phyloP scores from a whole-genome alignment of 176 grass and related monocot species.

The Neostapfia colusana region DNA sequence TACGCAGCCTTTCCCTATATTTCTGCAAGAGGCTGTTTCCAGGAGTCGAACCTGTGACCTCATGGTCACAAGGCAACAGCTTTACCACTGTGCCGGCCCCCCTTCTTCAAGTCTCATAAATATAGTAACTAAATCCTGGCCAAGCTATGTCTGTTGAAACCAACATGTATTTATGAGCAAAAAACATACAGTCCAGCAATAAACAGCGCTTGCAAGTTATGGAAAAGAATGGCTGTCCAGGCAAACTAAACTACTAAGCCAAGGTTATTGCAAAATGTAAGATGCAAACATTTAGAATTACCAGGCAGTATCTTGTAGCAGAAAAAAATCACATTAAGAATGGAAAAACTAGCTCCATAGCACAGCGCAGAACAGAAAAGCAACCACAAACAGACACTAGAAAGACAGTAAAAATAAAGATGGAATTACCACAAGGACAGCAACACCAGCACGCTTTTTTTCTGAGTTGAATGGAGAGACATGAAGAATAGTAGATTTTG shows the following conservation, averaged over 20 bases:
- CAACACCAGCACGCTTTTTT: conserved; percentile 78
- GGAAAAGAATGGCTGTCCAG: conserved; percentile 2
- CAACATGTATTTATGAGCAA: not conserved
- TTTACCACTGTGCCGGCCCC: no score
- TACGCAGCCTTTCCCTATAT: no score
- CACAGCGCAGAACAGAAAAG: not conserved
- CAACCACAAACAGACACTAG: not conserved
- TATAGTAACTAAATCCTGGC: not conserved
- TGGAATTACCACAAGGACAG: conserved; percentile 61
- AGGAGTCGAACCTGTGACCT: no score
- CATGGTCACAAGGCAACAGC: no score
- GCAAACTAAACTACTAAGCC: conserved; percentile 25
- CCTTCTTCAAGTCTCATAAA: not conserved
- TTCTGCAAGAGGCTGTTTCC: no score
- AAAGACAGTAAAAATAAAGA: conserved; percentile 10
- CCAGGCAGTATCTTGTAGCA: no score
- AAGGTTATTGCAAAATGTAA: conserved; percentile 3
- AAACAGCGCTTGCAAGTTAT: conserved; percentile 11
- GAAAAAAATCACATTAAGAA: not conserved
- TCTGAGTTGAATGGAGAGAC: conserved; percentile 91
- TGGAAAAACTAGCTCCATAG: not conserved
- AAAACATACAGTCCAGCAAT: not conserved
- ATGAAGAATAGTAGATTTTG: conserved; percentile 74
- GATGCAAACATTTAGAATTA: not conserved
- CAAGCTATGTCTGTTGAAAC: not conserved